Conservation (phyloP, 75 land plant genomes). For the Larix kaempferi region DNA sequence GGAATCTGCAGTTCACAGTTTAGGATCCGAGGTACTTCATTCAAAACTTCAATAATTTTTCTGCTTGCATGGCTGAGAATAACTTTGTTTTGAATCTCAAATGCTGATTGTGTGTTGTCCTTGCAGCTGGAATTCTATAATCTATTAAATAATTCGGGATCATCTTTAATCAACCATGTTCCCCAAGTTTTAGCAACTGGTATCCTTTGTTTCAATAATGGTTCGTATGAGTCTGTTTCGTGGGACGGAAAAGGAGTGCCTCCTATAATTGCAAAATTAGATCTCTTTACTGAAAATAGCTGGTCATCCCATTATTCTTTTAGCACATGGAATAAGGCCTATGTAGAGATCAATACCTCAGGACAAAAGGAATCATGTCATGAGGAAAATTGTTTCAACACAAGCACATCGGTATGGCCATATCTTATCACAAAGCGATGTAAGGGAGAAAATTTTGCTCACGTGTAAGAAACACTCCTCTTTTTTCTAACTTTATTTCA, state of each 20-base stretch:
- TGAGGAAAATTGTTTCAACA: constrained; percentile 10
- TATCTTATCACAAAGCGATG: constrained; percentile 78
- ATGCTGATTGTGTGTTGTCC: constrained; percentile 4
- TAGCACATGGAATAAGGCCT: constrained; percentile 59
- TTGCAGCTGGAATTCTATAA: constrained; percentile 86
- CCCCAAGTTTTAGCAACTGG: constrained; percentile 86
- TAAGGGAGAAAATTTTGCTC: constrained; percentile 73
- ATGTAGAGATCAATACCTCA: constrained; percentile 32
- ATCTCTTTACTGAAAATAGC: neutral
- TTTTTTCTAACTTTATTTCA: neutral
- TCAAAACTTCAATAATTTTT: neutral
- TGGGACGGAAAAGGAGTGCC: constrained; percentile 83
- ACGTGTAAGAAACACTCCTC: constrained; percentile 49
- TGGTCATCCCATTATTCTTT: constrained; percentile 30
- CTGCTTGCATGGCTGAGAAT: neutral
- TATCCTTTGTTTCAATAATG: constrained; percentile 51
- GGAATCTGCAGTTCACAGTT: constrained; percentile 52
- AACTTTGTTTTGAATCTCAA: neutral
- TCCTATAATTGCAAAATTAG: constrained; percentile 29
- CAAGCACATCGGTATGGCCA: constrained; percentile 57
- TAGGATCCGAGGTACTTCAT: constrained; percentile 79
- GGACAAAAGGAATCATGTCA: constrained; percentile 14
- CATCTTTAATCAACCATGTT: constrained; percentile 52
- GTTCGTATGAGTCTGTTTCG: constrained; percentile 32
- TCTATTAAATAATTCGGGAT: constrained; percentile 38